These are phyloP conservation scores for Phytophthora cryptogea DNA, from an alignment of 352 stramenopile genomes.

Conservation along the genomic window DNA sequence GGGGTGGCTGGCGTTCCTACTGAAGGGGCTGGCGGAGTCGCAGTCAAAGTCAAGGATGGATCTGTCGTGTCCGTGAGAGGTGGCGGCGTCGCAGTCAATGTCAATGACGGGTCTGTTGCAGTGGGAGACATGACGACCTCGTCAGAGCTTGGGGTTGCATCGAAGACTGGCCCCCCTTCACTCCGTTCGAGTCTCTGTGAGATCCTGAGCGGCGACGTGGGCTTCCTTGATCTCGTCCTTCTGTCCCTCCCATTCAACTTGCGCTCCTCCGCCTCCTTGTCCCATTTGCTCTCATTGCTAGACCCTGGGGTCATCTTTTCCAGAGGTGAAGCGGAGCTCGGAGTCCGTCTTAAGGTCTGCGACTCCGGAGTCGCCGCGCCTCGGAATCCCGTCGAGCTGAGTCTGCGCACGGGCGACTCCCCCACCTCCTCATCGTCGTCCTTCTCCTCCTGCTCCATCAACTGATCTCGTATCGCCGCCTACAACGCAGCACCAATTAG, in stretches of 20 bases:
- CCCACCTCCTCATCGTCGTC: background rate
- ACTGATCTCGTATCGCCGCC: background rate
- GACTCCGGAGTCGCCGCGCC: background rate
- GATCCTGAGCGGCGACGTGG: constrained; percentile 15
- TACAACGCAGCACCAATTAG: constrained; percentile 5
- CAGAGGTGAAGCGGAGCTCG: background rate
- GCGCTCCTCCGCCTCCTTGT: constrained; percentile 11
- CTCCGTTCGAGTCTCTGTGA: constrained; percentile 5
- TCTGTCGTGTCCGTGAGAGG: no score
- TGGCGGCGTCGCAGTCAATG: background rate
- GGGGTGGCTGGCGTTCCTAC: background rate
- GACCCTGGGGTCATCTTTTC: background rate
- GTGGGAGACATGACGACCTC: background rate
- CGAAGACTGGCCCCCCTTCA: background rate
- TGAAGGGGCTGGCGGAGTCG: background rate
- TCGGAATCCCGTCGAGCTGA: constrained; percentile 3
- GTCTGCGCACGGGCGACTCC: background rate
- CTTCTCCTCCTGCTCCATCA: constrained; percentile 14
- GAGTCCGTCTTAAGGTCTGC: background rate
- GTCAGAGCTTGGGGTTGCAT: background rate
- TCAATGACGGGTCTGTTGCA: background rate
- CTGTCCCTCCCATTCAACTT: background rate
- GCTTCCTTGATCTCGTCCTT: constrained; percentile 12
- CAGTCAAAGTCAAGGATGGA: background rate
- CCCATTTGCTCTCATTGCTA: background rate